Conservation (phyloP, 106 monocot genomes). For the Dendrobium chrysotoxum region DNA sequence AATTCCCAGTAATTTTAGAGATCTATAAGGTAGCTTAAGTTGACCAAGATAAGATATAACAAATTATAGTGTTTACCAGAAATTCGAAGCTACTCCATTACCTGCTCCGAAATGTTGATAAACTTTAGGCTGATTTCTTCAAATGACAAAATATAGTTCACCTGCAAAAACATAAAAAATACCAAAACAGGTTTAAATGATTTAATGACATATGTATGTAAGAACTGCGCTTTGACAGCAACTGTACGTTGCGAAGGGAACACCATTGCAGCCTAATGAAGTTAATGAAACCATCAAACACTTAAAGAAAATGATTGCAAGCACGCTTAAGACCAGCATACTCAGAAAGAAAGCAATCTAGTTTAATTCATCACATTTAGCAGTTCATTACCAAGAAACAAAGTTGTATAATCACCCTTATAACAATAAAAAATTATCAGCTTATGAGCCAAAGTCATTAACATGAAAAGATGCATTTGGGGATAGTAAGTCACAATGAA, state of each 20-base stretch:
- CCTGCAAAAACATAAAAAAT: conserved; percentile 37
- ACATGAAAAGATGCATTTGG: no score
- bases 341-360: not conserved
- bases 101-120: conserved; percentile 79
- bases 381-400: not conserved
- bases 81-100: conserved; percentile 17
- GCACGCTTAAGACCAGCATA: not conserved
- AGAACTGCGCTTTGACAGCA: not conserved
- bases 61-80: not conserved
- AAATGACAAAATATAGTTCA: conserved; percentile 85
- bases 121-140: conserved; percentile 99
- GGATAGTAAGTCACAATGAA: no score
- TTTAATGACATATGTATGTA: no score
- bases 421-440: not conserved
- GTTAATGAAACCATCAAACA: not conserved
- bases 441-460: no score
- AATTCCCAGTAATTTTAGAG: not conserved
- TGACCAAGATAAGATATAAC: not conserved
- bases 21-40: not conserved
- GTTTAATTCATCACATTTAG: not conserved
- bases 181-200: not conserved
- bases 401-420: not conserved
- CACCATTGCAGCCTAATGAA: not conserved
- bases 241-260: not conserved
- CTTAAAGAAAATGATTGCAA: not conserved